phyloP scores from a whole-genome alignment of 176 grass and related monocot genomes.

The Rhipidocladum racemiflorum region DNA sequence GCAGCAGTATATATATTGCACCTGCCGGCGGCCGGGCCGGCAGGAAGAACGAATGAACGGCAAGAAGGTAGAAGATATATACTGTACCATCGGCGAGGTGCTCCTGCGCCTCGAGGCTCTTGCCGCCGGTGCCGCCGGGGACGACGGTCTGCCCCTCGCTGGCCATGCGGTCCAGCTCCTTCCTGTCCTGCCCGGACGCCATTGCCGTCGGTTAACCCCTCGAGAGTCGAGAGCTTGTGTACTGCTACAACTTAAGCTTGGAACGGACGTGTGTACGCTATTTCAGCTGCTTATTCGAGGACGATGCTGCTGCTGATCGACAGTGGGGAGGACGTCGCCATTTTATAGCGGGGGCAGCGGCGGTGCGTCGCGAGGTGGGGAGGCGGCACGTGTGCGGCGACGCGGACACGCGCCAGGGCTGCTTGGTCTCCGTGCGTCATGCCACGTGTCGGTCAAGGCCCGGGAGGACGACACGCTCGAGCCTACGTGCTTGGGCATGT shows the following conservation, averaged over 20 bases:
- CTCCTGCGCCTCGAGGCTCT: slow-evolving; percentile 59
- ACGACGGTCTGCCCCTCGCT: slow-evolving; percentile 59
- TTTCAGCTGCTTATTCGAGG: not conserved
- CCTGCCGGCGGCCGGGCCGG: too few relatives aligned
- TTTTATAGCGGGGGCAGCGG: slow-evolving; percentile 14
- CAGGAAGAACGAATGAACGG: not conserved
- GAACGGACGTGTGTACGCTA: not conserved
- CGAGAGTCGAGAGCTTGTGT: not conserved
- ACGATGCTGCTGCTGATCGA: not conserved
- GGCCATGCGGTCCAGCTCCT: slow-evolving; percentile 56
- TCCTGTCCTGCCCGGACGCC: slow-evolving; percentile 46
- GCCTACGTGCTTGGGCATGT: not conserved
- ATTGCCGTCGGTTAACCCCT: slow-evolving; percentile 3
- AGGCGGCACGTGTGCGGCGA: slow-evolving; percentile 34
- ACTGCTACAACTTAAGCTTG: not conserved
- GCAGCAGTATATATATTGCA: not conserved
- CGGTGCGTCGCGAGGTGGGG: not conserved
- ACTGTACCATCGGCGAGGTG: slow-evolving; percentile 56
- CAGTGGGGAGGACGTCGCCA: not conserved
- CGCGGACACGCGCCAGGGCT: not conserved
- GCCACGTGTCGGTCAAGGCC: not conserved
- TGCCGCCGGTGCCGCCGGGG: slow-evolving; percentile 64
- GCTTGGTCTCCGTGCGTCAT: not conserved
- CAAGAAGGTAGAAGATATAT: not conserved
- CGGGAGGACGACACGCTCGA: slow-evolving; percentile 9